Conservation (phyloP, 2,329 filamentous ascomycete species). For the Beauveria sp. region DNA sequence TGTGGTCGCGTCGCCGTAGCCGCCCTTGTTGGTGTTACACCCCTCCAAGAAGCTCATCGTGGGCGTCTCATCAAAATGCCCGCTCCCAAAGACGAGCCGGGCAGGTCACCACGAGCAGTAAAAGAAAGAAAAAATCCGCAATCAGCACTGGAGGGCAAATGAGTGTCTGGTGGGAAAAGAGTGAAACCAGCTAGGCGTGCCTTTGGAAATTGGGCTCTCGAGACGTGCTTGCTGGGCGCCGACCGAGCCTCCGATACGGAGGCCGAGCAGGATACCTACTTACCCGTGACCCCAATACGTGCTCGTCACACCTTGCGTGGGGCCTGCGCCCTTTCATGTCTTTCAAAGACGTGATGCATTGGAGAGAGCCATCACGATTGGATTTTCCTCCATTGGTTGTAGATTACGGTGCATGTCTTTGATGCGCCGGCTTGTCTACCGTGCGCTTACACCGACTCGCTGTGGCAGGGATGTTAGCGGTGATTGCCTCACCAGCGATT, state of each 20-base stretch:
- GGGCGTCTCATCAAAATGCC: not conserved
- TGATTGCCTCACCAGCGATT: not conserved
- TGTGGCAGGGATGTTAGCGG: not conserved
- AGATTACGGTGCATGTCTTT: conserved; percentile 1
- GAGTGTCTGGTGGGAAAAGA: not conserved
- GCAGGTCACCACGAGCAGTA: not conserved
- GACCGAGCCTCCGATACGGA: conserved; percentile 10
- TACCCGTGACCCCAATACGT: conserved; percentile 3
- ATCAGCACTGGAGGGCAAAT: not conserved
- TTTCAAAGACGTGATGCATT: not conserved
- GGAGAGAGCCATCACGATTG: too few relatives aligned
- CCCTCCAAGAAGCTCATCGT: conserved; percentile 4
- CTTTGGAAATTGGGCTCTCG: not conserved
- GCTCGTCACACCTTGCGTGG: not conserved
- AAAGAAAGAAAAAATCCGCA: not conserved
- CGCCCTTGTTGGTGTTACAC: not conserved
- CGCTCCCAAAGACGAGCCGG: not conserved
- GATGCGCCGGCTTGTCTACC: not conserved
- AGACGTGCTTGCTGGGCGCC: not conserved
- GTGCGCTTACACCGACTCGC: conserved; percentile 4
- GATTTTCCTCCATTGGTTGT: not conserved
- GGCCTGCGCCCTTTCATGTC: not conserved
- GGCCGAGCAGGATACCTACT: not conserved
- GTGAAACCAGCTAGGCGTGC: not conserved
- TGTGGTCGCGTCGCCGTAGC: not conserved